phyloP scores from a whole-genome alignment of 352 stramenopile species.

The Globisporangium rhizosaccharum region DNA sequence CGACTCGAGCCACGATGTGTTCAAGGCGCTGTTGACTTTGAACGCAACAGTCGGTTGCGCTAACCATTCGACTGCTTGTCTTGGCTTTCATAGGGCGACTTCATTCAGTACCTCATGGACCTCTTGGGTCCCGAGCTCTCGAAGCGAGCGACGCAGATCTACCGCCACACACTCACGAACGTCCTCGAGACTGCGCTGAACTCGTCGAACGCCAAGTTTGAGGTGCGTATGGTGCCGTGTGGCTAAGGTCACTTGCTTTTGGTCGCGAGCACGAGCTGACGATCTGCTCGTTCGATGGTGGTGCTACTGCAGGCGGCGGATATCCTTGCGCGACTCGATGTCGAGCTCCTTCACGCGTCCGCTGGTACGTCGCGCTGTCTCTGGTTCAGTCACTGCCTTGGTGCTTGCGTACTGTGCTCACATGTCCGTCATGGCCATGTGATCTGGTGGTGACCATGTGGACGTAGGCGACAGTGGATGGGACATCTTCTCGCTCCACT shows the following conservation, averaged over 20 bases:
- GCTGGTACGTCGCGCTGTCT: conserved; percentile 26
- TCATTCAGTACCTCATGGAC: conserved; percentile 96
- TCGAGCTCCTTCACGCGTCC: conserved; percentile 86
- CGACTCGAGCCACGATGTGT: neutral
- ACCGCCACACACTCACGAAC: conserved; percentile 93
- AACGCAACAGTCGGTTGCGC: neutral
- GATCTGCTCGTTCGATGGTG: neutral
- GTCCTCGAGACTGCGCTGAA: conserved; percentile 94
- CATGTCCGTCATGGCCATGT: neutral
- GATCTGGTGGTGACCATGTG: neutral
- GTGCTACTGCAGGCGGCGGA: conserved; percentile 56
- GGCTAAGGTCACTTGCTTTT: neutral
- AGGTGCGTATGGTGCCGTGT: conserved; percentile 40
- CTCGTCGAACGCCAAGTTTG: conserved; percentile 93
- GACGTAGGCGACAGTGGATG: conserved; percentile 83
- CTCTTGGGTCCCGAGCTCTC: conserved; percentile 86
- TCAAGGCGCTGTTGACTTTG: neutral
- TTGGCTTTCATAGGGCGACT: conserved; percentile 84
- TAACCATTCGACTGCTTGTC: conserved; percentile 1
- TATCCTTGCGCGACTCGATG: conserved; percentile 90
- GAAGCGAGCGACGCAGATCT: conserved; percentile 89
- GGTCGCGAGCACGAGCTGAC: neutral
- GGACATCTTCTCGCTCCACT: conserved; percentile 93
- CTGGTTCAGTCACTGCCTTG: neutral
- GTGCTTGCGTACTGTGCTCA: neutral